These are phyloP conservation scores for Chlamydomonas reinhardtii DNA, from an alignment of 163 green algal species.

Conservation along the genomic window DNA sequence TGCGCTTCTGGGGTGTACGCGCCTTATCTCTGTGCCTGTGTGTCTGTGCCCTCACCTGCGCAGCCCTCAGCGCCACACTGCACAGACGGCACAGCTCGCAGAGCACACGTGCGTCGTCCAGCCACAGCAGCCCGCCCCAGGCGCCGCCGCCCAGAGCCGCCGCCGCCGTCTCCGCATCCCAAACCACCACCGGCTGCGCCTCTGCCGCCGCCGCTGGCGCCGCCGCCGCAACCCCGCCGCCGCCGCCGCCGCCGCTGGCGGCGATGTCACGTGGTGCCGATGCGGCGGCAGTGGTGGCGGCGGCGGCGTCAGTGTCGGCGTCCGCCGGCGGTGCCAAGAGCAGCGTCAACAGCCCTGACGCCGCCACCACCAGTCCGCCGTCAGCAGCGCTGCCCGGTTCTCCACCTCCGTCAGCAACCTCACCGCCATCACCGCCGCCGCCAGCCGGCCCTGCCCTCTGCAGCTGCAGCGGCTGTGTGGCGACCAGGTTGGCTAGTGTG, in stretches of 20 bases:
- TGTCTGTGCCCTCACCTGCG: no score
- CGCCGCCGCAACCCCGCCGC: not conserved
- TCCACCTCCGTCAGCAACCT: no score
- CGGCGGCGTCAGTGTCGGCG: not conserved
- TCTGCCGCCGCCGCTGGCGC: not conserved
- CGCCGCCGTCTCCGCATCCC: not conserved
- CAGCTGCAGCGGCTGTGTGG: not conserved
- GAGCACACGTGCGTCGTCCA: conserved; percentile 33
- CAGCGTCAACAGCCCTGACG: not conserved
- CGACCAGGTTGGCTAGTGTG: conserved; percentile 14
- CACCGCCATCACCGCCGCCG: not conserved
- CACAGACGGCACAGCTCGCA: conserved; percentile 23
- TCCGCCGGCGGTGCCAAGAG: not conserved
- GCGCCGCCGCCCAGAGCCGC: not conserved
- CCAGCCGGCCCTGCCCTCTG: not conserved
- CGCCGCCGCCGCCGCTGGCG: not conserved
- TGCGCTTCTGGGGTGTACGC: no score
- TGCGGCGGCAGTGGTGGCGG: no score
- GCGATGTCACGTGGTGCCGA: no score
- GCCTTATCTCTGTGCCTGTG: no score
- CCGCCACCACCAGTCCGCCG: not conserved
- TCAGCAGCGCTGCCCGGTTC: no score
- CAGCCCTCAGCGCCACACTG: conserved; percentile 19
- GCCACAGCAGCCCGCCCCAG: conserved; percentile 7
- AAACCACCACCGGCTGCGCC: not conserved